Percentiles rank a stretch among this genome's conserved stretches.
Conservation (phyloP, 805 yeast species). For the Candida ortonii region DNA sequence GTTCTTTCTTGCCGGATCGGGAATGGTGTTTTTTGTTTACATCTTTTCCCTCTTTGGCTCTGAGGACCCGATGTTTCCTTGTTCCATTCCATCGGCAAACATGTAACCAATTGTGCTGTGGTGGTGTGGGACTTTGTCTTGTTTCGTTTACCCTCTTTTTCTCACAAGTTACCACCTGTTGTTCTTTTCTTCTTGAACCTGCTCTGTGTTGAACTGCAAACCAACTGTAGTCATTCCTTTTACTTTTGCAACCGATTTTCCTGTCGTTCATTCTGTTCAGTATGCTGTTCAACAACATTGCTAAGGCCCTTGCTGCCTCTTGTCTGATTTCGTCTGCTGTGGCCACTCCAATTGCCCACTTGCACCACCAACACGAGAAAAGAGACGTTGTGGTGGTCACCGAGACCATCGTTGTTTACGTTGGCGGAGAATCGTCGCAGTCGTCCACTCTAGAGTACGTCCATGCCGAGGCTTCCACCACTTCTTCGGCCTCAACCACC, state of each 20-base stretch:
- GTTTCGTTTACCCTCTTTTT: slow-evolving; percentile 14
- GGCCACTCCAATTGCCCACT: slow-evolving; percentile 61
- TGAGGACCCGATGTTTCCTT: too few species aligned
- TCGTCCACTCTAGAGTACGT: slow-evolving; percentile 31
- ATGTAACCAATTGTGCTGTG: too few species aligned
- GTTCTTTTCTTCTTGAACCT: slow-evolving; percentile 1
- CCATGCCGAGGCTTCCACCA: slow-evolving; percentile 30
- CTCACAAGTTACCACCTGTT: background rate
- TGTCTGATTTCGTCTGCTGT: slow-evolving; percentile 47
- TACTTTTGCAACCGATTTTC: slow-evolving; percentile 8
- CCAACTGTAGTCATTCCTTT: slow-evolving; percentile 23
- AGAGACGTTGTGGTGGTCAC: slow-evolving; percentile 50
- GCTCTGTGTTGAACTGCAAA: slow-evolving; percentile 5
- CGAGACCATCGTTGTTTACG: slow-evolving; percentile 48
- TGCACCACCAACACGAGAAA: slow-evolving; percentile 60
- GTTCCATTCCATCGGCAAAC: too few species aligned
- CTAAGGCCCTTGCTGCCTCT: slow-evolving; percentile 45
- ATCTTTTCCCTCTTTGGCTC: too few species aligned
- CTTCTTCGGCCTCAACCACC: slow-evolving; percentile 18
- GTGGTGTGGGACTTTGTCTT: too few species aligned
- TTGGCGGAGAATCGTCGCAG: slow-evolving; percentile 34
- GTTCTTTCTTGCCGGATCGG: too few species aligned
- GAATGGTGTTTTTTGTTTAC: too few species aligned
- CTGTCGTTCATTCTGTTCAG: slow-evolving; percentile 9
- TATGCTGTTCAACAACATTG: slow-evolving; percentile 34